Conservation (phyloP, 768 basidiomycete species). For the Mycena olivaceomarginata region DNA sequence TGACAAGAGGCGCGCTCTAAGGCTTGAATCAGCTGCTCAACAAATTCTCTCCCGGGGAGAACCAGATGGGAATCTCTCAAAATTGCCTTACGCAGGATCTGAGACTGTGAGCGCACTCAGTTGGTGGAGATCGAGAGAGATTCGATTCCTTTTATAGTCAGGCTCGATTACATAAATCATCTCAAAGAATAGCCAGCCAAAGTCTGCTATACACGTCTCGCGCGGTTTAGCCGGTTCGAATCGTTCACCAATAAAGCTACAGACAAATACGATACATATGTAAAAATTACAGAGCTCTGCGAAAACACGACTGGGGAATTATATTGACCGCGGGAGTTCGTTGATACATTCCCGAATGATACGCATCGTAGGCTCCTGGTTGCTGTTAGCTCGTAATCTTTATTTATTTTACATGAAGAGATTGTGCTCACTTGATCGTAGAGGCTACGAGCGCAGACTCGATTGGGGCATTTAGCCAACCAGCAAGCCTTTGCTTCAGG, state of each 20-base stretch:
- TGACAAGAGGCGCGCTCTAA: too few species aligned
- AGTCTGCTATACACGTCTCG: too few species aligned
- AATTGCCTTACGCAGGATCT: too few species aligned
- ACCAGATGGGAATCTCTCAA: too few species aligned
- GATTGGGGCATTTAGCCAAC: constrained; percentile 71
- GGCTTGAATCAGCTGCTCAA: too few species aligned
- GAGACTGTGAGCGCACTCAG: too few species aligned
- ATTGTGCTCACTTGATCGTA: constrained; percentile 57
- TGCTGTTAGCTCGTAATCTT: neutral
- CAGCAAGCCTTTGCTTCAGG: constrained; percentile 77
- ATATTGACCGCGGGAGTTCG: constrained; percentile 62
- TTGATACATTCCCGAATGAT: constrained; percentile 74
- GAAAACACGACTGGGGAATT: constrained; percentile 13
- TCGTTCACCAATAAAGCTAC: neutral
- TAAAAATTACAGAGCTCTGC: constrained; percentile 15
- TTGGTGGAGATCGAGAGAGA: too few species aligned
- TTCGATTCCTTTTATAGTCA: too few species aligned
- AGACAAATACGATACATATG: neutral
- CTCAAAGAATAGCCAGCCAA: too few species aligned
- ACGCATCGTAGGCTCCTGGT: constrained; percentile 63
- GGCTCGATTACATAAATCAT: too few species aligned
- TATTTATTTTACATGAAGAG: neutral
- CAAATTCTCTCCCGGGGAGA: too few species aligned
- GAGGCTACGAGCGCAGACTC: constrained; percentile 66
- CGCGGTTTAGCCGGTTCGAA: neutral